Base-by-base conservation (phyloP, 2,329 filamentous ascomycete genomes). In the Helicocarpus griseus region DNA sequence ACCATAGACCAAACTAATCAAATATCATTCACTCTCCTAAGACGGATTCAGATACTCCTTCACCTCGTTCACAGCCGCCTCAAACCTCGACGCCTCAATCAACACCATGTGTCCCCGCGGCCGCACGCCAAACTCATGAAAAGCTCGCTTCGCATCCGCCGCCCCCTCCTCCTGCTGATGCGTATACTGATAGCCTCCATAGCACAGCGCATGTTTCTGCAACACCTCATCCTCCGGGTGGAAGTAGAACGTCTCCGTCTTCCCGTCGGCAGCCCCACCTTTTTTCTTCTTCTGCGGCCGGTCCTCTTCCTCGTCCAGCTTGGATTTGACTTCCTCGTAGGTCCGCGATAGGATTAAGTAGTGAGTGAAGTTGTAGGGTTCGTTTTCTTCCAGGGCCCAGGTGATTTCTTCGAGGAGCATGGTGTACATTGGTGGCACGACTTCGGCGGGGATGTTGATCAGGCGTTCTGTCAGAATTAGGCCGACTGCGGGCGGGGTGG, bases 391-490 rank as follows among this genome's bases (percentile, higher is more conserved):
- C 2, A 95, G 74, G 1, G 93, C 93, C 65, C 85, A 90, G 62
- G 85, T 78, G 48, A 98, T 83, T 76, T 98, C 93, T 64, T 97
- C 89, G 46, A 87, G 75, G 48, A 98, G 80, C 89, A 96, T 95
- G 48, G 79, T 82, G 77, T 96, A 97, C 81, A 97, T 86, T 3
- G 93, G 91, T 28, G 93, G 91, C 13, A 89, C 82, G 56, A 95
- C 83, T 69, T 97, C 88, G 14, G 87, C 77, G n/a, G 93, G 93
- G 76, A 96, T 90, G 73, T 98, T 98, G 75, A 98, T 89, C 61
- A 97, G 77, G 21, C 91, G 83, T 69, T 98, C 93, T 2, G 89
- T 87, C n/a, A 98, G 76, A 26, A 98, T 79, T 14, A 98, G 74
- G 3, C 89, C 93, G 52, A 96, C 79, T 51, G 89, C 82, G 0